phyloP scores from a whole-genome alignment of 1,284 basidiomycete species.

The Papiliotrema flavescens region DNA sequence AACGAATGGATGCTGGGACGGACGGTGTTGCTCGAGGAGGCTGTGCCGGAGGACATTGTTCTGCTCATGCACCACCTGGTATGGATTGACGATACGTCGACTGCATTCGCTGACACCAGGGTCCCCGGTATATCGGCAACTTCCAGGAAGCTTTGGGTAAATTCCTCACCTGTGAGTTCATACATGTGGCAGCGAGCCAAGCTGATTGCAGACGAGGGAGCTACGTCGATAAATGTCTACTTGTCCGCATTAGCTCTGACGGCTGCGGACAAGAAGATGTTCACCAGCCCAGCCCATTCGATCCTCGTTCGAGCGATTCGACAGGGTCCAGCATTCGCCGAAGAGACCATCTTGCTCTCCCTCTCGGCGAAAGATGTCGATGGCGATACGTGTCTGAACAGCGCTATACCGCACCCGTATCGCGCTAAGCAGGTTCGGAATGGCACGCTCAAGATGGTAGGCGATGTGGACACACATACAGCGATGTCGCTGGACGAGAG shows the following conservation, averaged over 20 bases:
- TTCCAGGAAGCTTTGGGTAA: conserved; percentile 46
- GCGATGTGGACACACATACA: conserved; percentile 62
- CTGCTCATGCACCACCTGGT: conserved; percentile 46
- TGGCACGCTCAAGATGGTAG: conserved; percentile 49
- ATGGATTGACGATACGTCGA: conserved; percentile 9
- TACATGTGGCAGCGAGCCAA: background rate
- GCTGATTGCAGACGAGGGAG: conserved; percentile 37
- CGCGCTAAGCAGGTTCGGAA: conserved; percentile 32
- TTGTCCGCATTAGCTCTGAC: conserved; percentile 36
- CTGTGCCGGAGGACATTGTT: conserved; percentile 44
- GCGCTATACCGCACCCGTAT: conserved; percentile 34
- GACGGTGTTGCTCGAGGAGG: conserved; percentile 39
- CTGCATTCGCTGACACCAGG: conserved; percentile 17
- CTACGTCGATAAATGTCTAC: conserved; percentile 48
- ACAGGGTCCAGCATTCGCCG: conserved; percentile 38
- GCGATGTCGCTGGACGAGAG: conserved; percentile 67
- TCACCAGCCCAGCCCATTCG: conserved; percentile 36
- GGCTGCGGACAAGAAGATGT: conserved; percentile 29
- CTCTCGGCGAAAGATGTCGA: conserved; percentile 36
- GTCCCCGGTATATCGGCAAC: conserved; percentile 47
- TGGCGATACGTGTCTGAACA: conserved; percentile 28
- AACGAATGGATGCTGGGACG: conserved; percentile 47
- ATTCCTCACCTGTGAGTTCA: conserved; percentile 45
- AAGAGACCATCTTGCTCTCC: conserved; percentile 44
- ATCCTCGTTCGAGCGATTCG: conserved; percentile 46